A percentile compares a stretch with the other conserved stretches of the same genome.
Evolutionary conservation across 225 moss, liverwort and hornwort genomes (phyloP).

Genomic region (Physcomitrellopsis africana): DNA sequence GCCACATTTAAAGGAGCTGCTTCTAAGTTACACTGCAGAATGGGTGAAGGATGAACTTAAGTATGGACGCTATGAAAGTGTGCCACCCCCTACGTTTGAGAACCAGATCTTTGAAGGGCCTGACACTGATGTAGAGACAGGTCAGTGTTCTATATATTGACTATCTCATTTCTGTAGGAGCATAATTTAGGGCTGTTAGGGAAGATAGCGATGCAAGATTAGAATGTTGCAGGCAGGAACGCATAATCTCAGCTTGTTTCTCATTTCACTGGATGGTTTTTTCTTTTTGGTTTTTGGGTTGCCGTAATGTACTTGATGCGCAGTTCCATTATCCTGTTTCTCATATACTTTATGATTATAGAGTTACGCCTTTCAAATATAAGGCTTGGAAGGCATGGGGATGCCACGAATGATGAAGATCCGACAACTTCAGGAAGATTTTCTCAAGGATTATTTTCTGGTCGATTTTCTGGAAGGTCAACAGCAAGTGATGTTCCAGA

Average conservation of each 20-base stretch:
- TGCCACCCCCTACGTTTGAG: constrained; percentile 79
- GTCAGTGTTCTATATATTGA: constrained; percentile 44
- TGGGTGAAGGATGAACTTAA: constrained; percentile 99
- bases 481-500: constrained; percentile 70
- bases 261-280: constrained; percentile 3
- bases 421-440: constrained; percentile 86
- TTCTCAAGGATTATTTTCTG: constrained; percentile 83
- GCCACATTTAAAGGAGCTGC: constrained; percentile 97
- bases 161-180: constrained; percentile 17
- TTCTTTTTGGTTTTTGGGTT: constrained; percentile 18
- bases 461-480: constrained; percentile 72
- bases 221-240: constrained; percentile 18
- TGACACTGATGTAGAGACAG: constrained; percentile 97
- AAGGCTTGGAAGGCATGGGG: constrained; percentile 76
- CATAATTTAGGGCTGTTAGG: constrained; percentile 11
- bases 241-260: not conserved
- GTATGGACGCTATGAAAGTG: constrained; percentile 92
- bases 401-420: constrained; percentile 88
- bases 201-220: constrained; percentile 21
- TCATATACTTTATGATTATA: constrained; percentile 34
- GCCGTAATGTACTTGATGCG: constrained; percentile 32
- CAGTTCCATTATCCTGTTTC: constrained; percentile 24
- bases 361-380: constrained; percentile 87
- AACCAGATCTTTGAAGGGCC: constrained; percentile 96
- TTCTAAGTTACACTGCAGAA: constrained; percentile 87